These are phyloP conservation scores for Atkinsonella texensis DNA, from an alignment of 2,329 filamentous ascomycete genomes.

Conservation along the genomic window DNA sequence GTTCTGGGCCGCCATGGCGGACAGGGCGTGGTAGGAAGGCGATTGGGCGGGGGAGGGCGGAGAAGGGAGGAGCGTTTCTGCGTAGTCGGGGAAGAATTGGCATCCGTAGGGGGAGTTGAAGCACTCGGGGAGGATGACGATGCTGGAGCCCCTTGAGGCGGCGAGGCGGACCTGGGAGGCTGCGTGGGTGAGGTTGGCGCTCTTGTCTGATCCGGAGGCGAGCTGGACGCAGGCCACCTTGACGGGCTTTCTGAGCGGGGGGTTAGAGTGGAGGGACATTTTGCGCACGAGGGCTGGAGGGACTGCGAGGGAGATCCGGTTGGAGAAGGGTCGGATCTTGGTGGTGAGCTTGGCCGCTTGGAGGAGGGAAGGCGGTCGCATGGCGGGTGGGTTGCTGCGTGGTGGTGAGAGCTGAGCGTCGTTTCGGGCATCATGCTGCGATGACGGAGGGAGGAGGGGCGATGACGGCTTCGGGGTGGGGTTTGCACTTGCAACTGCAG, in stretches of 20 bases:
- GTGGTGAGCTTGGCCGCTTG: conserved; percentile 1
- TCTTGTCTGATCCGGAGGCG: conserved; percentile 70
- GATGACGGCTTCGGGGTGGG: conserved; percentile 3
- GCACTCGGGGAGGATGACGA: conserved; percentile 92
- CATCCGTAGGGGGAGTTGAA: conserved; percentile 98
- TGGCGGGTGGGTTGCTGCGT: neutral
- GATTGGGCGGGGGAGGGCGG: conserved; percentile 59
- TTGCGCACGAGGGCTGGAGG: neutral
- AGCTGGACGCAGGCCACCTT: conserved; percentile 77
- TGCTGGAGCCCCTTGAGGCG: conserved; percentile 60
- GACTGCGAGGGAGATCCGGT: neutral
- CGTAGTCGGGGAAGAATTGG: conserved; percentile 80
- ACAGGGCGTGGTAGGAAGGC: conserved; percentile 77
- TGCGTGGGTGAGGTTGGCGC: conserved; percentile 70
- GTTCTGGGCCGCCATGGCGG: conserved; percentile 66
- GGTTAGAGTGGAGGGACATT: conserved; percentile 4
- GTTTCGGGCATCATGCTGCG: neutral
- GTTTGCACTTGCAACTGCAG: too few relatives aligned
- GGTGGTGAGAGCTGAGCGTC: neutral
- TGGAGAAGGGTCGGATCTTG: conserved; percentile 8
- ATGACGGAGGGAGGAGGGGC: neutral
- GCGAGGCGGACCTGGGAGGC: conserved; percentile 75
- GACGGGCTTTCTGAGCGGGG: conserved; percentile 60
- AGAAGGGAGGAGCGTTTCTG: conserved; percentile 70
- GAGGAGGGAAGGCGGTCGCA: neutral